Conservation (phyloP, 306 rosid species). For the Malus asiatica region DNA sequence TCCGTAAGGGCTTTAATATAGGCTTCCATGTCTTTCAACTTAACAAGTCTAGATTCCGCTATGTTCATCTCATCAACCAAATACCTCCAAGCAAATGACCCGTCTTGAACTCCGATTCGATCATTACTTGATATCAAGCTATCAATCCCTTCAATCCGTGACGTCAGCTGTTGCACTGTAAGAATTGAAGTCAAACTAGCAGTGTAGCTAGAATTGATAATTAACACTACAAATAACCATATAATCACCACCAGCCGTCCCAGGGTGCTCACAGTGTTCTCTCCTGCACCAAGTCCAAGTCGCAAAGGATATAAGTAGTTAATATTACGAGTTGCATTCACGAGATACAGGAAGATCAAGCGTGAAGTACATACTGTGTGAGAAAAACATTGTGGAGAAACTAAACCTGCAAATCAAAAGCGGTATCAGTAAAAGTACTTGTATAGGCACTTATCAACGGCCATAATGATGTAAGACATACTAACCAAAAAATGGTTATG, state of each 20-base stretch:
- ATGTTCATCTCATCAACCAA: conserved; percentile 54
- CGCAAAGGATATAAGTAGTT: conserved; percentile 18
- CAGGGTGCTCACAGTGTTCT: conserved; percentile 67
- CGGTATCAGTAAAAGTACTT: conserved; percentile 4
- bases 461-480: conserved; percentile 11
- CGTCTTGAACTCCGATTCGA: conserved; percentile 74
- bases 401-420: conserved; percentile 70
- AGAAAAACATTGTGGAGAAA: conserved; percentile 84
- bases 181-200: conserved; percentile 94
- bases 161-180: conserved; percentile 61
- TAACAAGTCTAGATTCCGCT: conserved; percentile 56
- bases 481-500: conserved; percentile 75
- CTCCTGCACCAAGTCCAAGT: conserved; percentile 42
- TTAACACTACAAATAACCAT: conserved; percentile 87
- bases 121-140: conserved; percentile 53
- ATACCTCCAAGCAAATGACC: conserved; percentile 60
- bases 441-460: neutral
- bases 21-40: conserved; percentile 38
- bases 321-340: neutral
- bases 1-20: conserved; percentile 45
- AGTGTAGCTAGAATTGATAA: conserved; percentile 86
- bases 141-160: conserved; percentile 71
- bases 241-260: conserved; percentile 73
- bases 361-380: conserved; percentile 57
- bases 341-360: neutral